Evolutionary conservation across 371 early-diverging fungal genomes (phyloP), one percentile per base, ranked within the genome.

Genomic region (Mucor lusitanicus): DNA sequence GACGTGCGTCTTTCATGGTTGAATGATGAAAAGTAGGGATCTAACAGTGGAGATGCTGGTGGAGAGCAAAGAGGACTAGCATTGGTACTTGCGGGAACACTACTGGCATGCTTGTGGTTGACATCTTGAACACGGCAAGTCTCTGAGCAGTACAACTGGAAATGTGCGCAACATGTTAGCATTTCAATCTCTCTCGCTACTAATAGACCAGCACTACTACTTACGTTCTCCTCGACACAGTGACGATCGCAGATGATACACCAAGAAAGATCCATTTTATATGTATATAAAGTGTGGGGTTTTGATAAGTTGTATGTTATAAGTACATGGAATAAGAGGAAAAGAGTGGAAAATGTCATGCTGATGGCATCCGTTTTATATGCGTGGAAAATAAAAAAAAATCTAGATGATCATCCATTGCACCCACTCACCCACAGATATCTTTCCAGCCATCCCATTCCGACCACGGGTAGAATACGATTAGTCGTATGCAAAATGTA

Each of bases 171-270:
- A 30, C 13, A 15, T 15, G 54, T 27, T 33, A 61, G 35, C 30
- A 60, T 56, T n/a, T n/a, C n/a, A n/a, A n/a, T n/a, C n/a, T n/a
- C n/a, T n/a, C 30, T 30, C 30, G 30, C 6, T 30, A 30, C 30
- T 30, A 30, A 30, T 30, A 30, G n/a, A n/a, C n/a, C n/a, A n/a
- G n/a, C 30, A 30, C 30, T 2, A 6, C 30, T 30, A 61, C 74
- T 65, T 72, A 76, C 73, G 44, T 68, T 68, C 15, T 70, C 67
- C 56, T 76, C 76, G 44, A 59, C 46, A 57, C 71, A 76, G n/a
- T 73, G 76, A 63, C 71, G 65, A 63, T 76, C 76, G 40, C 76
- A 76, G 44, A 76, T 76, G 44, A 76, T 76, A 64, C 76, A 76
- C 76, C 76, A 76, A 70, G 76, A 76, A 59, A 76, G 73, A 68